Conservation (phyloP, 2,329 filamentous ascomycete genomes). For the Clarireedia hainanense region DNA sequence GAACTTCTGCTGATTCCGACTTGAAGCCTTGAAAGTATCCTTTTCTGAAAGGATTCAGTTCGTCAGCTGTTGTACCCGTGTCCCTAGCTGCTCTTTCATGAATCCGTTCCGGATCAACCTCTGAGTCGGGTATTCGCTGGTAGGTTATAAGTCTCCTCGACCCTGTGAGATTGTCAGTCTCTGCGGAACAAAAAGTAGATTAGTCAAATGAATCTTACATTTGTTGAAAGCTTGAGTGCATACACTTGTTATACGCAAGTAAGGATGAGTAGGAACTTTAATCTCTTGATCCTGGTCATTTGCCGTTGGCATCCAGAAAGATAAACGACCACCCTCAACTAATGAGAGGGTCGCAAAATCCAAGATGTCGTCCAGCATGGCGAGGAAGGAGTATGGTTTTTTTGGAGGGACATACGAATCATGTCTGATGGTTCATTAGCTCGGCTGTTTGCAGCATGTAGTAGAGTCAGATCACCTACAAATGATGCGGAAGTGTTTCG, state of each 20-base stretch:
- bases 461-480: conserved; percentile 38
- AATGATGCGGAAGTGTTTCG: conserved; percentile 48
- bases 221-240: conserved; percentile 86
- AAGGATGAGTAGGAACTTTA: conserved; percentile 66
- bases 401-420: conserved; percentile 78
- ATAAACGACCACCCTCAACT: conserved; percentile 70
- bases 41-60: conserved; percentile 60
- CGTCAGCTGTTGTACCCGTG: conserved; percentile 48
- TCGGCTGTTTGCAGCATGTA: background rate
- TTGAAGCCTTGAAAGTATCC: conserved; percentile 38
- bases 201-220: conserved; percentile 45
- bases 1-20: background rate
- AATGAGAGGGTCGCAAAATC: conserved; percentile 71
- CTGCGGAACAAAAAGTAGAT: background rate
- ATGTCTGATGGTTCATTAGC: conserved; percentile 33
- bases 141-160: conserved; percentile 86
- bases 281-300: conserved; percentile 73
- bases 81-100: conserved; percentile 29
- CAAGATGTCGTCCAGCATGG: conserved; percentile 85
- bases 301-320: conserved; percentile 96
- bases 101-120: conserved; percentile 35
- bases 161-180: conserved; percentile 45
- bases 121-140: conserved; percentile 54
- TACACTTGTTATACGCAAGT: conserved; percentile 62
- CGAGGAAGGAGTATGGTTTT: conserved; percentile 82